Evolutionary conservation across 139 green algal genomes (phyloP), one percentile per base, ranked within the genome.

Genomic region (Tetradesmus obliquus): DNA sequence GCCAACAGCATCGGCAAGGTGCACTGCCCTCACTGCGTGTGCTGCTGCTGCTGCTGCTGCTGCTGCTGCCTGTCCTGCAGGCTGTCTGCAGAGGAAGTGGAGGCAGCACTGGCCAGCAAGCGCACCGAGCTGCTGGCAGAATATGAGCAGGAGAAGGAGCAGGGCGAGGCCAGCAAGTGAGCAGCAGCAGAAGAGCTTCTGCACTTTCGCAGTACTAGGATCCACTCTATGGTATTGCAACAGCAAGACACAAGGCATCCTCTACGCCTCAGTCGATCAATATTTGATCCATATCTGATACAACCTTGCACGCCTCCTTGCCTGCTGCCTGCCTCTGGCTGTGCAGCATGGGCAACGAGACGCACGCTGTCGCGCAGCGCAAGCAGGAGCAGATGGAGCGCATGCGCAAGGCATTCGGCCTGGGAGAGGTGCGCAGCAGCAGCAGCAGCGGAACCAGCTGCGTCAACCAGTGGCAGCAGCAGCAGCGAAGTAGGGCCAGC

Each of bases 371-470:
- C 17, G 97, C 97, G 19, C 90, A 94, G 79, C 91, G 96, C 13
- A 99, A 99, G 92, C 79, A 95, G 86, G 92, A 96, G 88, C 95
- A 99, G 92, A 98, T 99, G 96, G 96, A 96, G 0, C 95, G 95
- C 71, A 89, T 99, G 85, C 85, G 85, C 62, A 82, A 89, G 57
- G 85, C 85, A n/a, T 89, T 89, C 53, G 85, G 85, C 1, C 51
- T 89, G 5, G 85, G 85, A 19, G 66, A 89, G 66, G 85, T 89
- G 66, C 53, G 58, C 32, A 57, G 20, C 7, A 32, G 69, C 6
- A 79, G 4, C 20, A 5, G 69, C 19, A 79, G 57, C 57, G 71
- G 71, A 6, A 55, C 22, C 24, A 53, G 76, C 76, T 79, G 9
- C 5, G 71, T 19, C 5, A 5, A 82, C 2, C 76, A 53, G 76